Base-by-base conservation (phyloP, 345 rosid species). In the Eucalyptus grandis region DNA sequence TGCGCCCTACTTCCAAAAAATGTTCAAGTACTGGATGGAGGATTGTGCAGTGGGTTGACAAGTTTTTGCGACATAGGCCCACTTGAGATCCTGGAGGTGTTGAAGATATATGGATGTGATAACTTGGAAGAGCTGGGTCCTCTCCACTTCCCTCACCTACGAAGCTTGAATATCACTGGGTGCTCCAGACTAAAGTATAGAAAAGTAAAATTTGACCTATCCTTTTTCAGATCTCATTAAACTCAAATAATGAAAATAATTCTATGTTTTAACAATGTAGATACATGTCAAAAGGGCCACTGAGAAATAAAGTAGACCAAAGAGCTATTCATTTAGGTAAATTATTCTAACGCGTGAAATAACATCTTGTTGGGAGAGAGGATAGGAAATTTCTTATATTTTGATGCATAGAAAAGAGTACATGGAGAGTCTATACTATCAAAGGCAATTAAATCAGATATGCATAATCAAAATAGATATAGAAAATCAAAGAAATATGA, bases 381-480 rank as follows among this genome's bases (percentile, higher is more conserved):
- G 24, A 53, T 53, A 53, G 56, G 22, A 53, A 53, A 19, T 53
- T 53, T 53, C 8, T 53, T 19, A 21, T 53, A 53, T 53, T 19
- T 7, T 2, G 2, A 53, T 8, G 24, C 58, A 19, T 17, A 19
- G 22, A 53, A 53, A 53, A 50, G 53, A 50, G 19, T 6, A 50
- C 0, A 50, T 0, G 1, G 19, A 14, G 7, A 50, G 19, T 15
- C 0, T 50, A 50, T 50, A 50, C 19, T 1, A 50, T 50, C 1
- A 2, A 50, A 50, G 49, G 4, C 0, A 47, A 47, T 47, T 0
- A 47, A 47, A 47, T 11, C 5, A 47, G 0, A 47, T 47, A 11
- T 4, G 0, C 13, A 47, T 47, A 11, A 47, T 11, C 49, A 47
- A 47, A 46, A 46, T 46, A 46, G 47, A 46, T 46, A 46, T 46